Conservation (phyloP, 2,329 filamentous ascomycete genomes). For the Aspergillus uvarum region DNA sequence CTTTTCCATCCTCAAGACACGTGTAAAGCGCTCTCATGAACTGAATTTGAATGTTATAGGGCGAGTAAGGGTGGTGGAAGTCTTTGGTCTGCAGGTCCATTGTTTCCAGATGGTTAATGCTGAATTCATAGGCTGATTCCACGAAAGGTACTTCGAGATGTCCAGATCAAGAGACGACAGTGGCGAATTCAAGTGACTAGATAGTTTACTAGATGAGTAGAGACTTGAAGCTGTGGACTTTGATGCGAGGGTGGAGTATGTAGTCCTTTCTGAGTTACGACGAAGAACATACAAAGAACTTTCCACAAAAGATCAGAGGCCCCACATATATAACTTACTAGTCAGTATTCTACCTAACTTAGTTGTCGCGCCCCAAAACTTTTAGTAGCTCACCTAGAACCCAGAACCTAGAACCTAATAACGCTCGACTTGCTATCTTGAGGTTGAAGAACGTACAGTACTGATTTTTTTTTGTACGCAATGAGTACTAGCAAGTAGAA, state of each 20-base stretch:
- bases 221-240: not conserved
- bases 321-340: not conserved
- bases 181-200: slow-evolving; percentile 1
- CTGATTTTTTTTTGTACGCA: no score
- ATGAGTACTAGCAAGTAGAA: no score
- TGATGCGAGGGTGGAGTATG: not conserved
- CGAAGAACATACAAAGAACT: not conserved
- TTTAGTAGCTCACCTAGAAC: no score
- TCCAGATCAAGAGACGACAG: not conserved
- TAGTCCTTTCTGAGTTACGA: not conserved
- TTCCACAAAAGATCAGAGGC: not conserved
- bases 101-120: not conserved
- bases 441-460: no score
- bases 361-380: no score
- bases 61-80: slow-evolving; percentile 84
- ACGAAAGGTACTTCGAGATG: not conserved
- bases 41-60: slow-evolving; percentile 81
- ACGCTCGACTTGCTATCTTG: no score
- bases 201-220: not conserved
- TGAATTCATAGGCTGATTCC: not conserved
- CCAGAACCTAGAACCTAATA: no score
- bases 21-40: slow-evolving; percentile 84
- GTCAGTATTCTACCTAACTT: no score
- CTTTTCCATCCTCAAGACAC: slow-evolving; percentile 73
- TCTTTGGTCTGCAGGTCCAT: slow-evolving; percentile 48